Base-by-base conservation (phyloP, 2,329 filamentous ascomycete species). In the Colletotrichum agaves region DNA sequence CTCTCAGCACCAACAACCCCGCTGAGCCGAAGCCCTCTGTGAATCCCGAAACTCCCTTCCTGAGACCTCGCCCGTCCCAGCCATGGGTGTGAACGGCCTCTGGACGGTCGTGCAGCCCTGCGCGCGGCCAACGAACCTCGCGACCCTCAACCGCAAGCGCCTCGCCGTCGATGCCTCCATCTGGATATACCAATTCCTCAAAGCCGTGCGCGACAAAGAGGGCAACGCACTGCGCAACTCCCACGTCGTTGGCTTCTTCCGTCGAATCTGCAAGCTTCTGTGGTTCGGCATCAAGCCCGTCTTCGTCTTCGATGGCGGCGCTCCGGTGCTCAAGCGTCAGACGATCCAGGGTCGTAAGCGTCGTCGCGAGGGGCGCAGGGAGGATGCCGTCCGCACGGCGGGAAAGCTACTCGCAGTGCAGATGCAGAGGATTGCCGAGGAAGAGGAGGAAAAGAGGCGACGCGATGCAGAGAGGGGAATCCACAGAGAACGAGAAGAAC, bases 131-230 rank as follows among this genome's bases (percentile, higher is more conserved):
- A 97, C 97, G 70, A 98, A 97, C 79, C 91, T 99, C 74, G 94
- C 97, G 74, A 97, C 95, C 13, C 89, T 99, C 69, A 98, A 98
- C 79, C 93, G 92, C 73, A 98, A 97, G 81, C 93, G 96, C 15
- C 91, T 99, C 56, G 97, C 96, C 52, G 93, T 99, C 72, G 96
- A 99, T 81, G 96, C 97, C 66, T 98, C 94, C 12, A 99, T 99
- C 77, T 99, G 96, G 96, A 98, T 99, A 74, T 99, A 99, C 84
- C 96, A 99, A 77, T 99, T 99, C 76, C 89, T 99, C 74, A 99
- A 99, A 82, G 96, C 97, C 10, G 96, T 99, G 11, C 94, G 96
- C 74, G 96, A 99, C 81, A 98, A 98, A 76, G 96, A 99, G 80
- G 96, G 96, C 61, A 97, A 99, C 76, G 96, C 96, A 1, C 85